Evolutionary conservation across 805 yeast genomes (phyloP).

Genomic region (Blastobotrys attinorum): DNA sequence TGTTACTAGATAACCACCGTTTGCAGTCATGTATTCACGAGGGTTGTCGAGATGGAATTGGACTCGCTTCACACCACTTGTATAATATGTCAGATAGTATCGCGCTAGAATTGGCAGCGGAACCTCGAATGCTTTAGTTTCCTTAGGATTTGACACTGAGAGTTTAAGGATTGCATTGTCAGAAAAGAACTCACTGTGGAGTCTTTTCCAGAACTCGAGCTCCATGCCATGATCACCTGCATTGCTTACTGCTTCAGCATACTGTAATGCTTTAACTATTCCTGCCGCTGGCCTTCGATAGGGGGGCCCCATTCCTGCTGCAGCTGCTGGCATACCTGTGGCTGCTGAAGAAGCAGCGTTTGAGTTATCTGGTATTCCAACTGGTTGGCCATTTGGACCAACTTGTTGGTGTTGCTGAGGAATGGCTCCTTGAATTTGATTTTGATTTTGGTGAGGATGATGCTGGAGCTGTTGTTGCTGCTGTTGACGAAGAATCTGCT

Average conservation of each 20-base stretch:
- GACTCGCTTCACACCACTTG: conserved; percentile 43
- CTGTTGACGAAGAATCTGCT: conserved; percentile 14
- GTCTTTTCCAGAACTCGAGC: conserved; percentile 42
- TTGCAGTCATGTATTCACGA: conserved; percentile 45
- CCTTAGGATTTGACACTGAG: conserved; percentile 35
- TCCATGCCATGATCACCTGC: conserved; percentile 37
- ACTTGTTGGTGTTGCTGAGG: conserved; percentile 8
- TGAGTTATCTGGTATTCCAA: conserved; percentile 3
- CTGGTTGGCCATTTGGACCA: conserved; percentile 7
- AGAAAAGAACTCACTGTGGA: conserved; percentile 44
- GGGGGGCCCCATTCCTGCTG: conserved; percentile 1
- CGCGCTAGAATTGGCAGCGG: conserved; percentile 58
- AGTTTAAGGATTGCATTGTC: conserved; percentile 43
- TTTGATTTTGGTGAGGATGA: conserved; percentile 11
- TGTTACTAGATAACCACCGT: conserved; percentile 47
- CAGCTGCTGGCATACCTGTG: not conserved
- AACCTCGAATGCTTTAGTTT: conserved; percentile 53
- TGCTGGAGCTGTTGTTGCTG: conserved; percentile 13
- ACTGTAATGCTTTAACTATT: conserved; percentile 41
- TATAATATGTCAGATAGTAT: conserved; percentile 45
- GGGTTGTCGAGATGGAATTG: conserved; percentile 41
- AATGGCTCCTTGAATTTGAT: too few species aligned
- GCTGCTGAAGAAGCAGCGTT: conserved; percentile 2
- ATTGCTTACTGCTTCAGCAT: conserved; percentile 40
- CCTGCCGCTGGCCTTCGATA: conserved; percentile 39